Conservation (phyloP, 1,284 basidiomycete genomes). For the Irpex lacteus region DNA sequence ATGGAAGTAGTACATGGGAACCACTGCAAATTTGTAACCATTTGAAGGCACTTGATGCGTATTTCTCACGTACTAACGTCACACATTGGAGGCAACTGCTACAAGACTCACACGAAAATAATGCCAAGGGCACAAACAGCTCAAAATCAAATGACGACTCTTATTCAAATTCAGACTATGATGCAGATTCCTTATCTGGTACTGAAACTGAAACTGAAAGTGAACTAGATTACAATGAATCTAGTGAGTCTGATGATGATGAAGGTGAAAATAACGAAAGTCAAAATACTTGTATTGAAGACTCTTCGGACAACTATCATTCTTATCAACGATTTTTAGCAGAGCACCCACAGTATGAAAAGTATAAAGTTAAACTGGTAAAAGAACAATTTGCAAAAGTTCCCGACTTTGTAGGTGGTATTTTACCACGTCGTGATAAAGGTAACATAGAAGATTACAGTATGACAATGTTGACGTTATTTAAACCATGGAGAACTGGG, state of each 20-base stretch:
- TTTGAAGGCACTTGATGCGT: neutral
- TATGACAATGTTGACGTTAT: slow-evolving; percentile 9
- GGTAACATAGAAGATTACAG: neutral
- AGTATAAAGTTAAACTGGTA: neutral
- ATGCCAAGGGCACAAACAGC: no score
- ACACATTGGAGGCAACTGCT: no score
- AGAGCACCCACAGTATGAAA: slow-evolving; percentile 5
- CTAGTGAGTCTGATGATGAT: no score
- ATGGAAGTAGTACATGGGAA: neutral
- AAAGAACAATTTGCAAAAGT: neutral
- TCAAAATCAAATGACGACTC: no score
- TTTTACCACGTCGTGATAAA: slow-evolving; percentile 5
- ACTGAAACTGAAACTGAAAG: neutral
- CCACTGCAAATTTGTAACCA: neutral
- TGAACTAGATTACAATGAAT: no score
- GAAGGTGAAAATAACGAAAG: neutral
- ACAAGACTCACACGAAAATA: no score
- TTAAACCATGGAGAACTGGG: slow-evolving; percentile 18
- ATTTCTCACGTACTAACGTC: neutral
- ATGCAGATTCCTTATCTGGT: no score
- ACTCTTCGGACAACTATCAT: neutral
- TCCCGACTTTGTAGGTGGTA: slow-evolving; percentile 5
- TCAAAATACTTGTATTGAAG: neutral
- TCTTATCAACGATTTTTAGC: neutral
- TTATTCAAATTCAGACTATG: no score